Evolutionary conservation across 176 grass and related monocot genomes (phyloP), one percentile per base, ranked within the genome.

Genomic region (Coix lacrymajobi): DNA sequence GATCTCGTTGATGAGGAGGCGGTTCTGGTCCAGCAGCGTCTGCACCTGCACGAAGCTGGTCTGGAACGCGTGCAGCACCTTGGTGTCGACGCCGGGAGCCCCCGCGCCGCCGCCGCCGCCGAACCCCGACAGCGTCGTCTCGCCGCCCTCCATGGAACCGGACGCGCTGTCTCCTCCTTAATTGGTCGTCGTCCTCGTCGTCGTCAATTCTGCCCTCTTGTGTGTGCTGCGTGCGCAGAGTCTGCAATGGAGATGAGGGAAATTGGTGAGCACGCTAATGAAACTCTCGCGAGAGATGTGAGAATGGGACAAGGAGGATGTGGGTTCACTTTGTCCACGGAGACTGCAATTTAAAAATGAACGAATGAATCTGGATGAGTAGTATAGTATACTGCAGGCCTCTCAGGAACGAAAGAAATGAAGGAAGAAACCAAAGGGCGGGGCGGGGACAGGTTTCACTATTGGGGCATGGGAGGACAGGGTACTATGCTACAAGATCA

Each of bases 21-120:
- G 68, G 82, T 95, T 95, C 81, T 90, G 87, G 81, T 95, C 93
- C 24, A 95, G 84, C 71, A 95, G 67, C 38, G 82, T 83, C 89
- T 95, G 93, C 37, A 95, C 93, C 90, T 95, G 90, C 78, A 92
- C 90, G 79, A 95, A 95, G 87, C 93, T 95, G 75, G 81, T 90
- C 81, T 90, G 93, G 81, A 95, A 95, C 71, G 87, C 81, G 58
- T 95, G 90, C 81, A 92, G 71, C 81, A 90, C 93, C 78, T 85
- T 92, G 54, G 72, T 84, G 79, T 95, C 93, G 7, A 74, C 79
- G 24, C 56, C 79, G 37, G 62, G 30, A 3, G 4, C 24, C 15
- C 30, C 54, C 1, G 22, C n/a, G 3, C 24, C 40, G 36, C 22
- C 75, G 32, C 48, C 76, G 62, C 11, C 78, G 22, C 63, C 80